phyloP scores from a whole-genome alignment of 2,329 filamentous ascomycete species.

The Alternaria brassicicola region DNA sequence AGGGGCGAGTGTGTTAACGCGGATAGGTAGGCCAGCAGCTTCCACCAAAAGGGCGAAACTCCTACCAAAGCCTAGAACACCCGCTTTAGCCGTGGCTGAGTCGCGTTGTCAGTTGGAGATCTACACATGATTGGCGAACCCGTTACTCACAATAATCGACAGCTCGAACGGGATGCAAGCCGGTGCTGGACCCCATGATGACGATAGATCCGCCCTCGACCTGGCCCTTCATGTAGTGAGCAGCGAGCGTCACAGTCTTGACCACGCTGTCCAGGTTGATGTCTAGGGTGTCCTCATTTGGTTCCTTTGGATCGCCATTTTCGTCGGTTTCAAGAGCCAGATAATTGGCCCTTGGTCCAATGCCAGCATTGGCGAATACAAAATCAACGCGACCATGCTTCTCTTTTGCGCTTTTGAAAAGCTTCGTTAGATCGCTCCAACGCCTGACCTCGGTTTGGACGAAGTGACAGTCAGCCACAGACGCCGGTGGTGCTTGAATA shows the following conservation, averaged over 20 bases:
- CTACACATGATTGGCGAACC: background rate
- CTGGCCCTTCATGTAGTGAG: slow-evolving; percentile 59
- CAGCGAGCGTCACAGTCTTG: slow-evolving; percentile 57
- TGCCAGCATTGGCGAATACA: slow-evolving; percentile 63
- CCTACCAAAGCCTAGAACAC: slow-evolving; percentile 60
- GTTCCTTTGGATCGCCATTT: slow-evolving; percentile 58
- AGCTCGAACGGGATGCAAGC: slow-evolving; percentile 58
- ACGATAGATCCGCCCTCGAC: slow-evolving; percentile 60
- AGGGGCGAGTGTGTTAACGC: slow-evolving; percentile 63
- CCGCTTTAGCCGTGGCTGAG: slow-evolving; percentile 60
- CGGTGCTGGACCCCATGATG: slow-evolving; percentile 59
- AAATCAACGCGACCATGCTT: slow-evolving; percentile 54
- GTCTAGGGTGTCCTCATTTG: slow-evolving; percentile 53
- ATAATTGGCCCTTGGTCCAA: slow-evolving; percentile 56
- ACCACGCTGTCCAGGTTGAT: slow-evolving; percentile 58
- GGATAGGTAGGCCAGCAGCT: slow-evolving; percentile 53
- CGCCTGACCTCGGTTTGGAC: slow-evolving; percentile 52
- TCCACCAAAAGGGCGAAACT: slow-evolving; percentile 52
- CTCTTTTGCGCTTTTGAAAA: slow-evolving; percentile 60
- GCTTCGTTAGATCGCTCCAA: slow-evolving; percentile 57
- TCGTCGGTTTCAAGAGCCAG: slow-evolving; percentile 56
- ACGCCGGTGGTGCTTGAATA: slow-evolving; percentile 49
- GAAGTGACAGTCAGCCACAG: slow-evolving; percentile 31
- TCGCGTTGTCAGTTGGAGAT: background rate
- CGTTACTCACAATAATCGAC: slow-evolving; percentile 57